These are phyloP conservation scores for Tetracladium maxilliforme DNA, from an alignment of 2,329 filamentous ascomycete genomes.

Conservation along the genomic window DNA sequence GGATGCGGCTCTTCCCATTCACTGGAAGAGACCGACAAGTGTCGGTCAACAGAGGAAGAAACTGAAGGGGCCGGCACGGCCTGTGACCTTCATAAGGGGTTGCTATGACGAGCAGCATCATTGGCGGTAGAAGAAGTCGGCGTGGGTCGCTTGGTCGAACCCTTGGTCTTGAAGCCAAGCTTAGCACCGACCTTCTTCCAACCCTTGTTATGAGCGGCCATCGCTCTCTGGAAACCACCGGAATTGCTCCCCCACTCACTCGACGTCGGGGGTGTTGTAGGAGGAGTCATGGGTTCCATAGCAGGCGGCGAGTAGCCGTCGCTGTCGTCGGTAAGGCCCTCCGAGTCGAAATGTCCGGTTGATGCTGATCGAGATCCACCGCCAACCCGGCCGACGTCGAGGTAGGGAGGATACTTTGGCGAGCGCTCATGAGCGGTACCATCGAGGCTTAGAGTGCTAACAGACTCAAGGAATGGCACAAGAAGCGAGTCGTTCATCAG, in stretches of 20 bases:
- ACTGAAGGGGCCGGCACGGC: no score
- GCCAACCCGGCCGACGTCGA: no score
- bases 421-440: no score
- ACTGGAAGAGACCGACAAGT: no score
- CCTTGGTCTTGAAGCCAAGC: constrained; percentile 36
- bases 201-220: constrained; percentile 16
- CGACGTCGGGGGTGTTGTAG: constrained; percentile 53
- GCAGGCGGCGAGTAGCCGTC: constrained; percentile 39
- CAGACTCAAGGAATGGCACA: constrained; percentile 69
- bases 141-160: constrained; percentile 17
- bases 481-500: constrained; percentile 96
- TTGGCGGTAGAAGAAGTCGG: no score
- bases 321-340: constrained; percentile 49
- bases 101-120: no score
- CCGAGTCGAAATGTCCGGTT: constrained; percentile 29
- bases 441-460: no score
- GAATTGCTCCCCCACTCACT: constrained; percentile 16
- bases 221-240: constrained; percentile 9
- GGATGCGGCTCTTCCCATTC: no score
- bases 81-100: constrained; percentile 41
- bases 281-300: constrained; percentile 57
- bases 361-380: constrained; percentile 27
- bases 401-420: no score
- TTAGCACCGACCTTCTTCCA: constrained; percentile 53
- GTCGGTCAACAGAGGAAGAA: no score